Evolutionary conservation across 2,329 filamentous ascomycete genomes (phyloP).

Genomic region (Zasmidium citrigriseum): DNA sequence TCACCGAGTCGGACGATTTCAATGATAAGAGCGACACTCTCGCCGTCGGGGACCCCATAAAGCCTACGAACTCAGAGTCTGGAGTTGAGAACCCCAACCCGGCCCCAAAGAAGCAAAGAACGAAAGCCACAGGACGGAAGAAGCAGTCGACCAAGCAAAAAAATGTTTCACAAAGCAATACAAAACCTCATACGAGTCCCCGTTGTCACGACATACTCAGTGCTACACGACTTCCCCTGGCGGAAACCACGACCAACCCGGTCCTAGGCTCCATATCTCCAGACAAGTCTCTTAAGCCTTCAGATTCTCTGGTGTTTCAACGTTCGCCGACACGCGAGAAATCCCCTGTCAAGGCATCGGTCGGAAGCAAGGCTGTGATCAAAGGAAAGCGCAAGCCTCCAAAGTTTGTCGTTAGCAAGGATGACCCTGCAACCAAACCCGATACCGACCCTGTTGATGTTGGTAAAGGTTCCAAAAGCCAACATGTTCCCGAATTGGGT

Average conservation of each 20-base stretch:
- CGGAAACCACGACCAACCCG: slow-evolving; percentile 14
- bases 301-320: not conserved
- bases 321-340: not conserved
- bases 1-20: not conserved
- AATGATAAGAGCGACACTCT: too few relatives aligned
- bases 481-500: too few relatives aligned
- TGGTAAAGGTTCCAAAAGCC: not conserved
- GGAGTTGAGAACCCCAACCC: not conserved
- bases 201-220: not conserved
- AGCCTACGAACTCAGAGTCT: not conserved
- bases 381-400: not conserved
- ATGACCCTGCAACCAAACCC: not conserved
- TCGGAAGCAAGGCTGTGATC: not conserved
- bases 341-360: not conserved
- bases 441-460: not conserved
- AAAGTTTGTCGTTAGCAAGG: not conserved
- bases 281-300: slow-evolving; percentile 9
- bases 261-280: slow-evolving; percentile 6
- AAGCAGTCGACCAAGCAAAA: not conserved
- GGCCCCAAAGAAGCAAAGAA: not conserved
- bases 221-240: slow-evolving; percentile 2
- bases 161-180: not conserved
- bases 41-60: not conserved
- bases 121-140: not conserved
- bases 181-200: not conserved